Evolutionary conservation across 495 filamentous ascomycete species (phyloP).

Genomic region (Trichoderma virens): DNA sequence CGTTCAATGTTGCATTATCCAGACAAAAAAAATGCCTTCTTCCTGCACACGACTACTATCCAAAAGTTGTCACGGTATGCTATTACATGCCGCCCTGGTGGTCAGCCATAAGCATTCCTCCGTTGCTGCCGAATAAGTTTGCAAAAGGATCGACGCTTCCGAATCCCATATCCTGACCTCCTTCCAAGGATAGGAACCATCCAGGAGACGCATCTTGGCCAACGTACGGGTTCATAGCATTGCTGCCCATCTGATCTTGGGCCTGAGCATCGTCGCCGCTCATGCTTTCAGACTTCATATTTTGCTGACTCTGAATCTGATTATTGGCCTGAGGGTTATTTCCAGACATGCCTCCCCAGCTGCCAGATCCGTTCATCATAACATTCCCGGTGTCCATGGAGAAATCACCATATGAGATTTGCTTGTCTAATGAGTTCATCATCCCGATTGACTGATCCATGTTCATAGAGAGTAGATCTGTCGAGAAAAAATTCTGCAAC

Average conservation of each 20-base stretch:
- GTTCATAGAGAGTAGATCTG: conserved; percentile 34
- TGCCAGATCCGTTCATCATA: conserved; percentile 11
- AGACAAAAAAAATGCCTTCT: too few species aligned
- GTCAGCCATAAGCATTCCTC: not conserved
- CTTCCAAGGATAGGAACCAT: not conserved
- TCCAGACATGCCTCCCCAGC: conserved; percentile 10
- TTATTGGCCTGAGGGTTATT: not conserved
- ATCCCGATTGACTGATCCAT: conserved; percentile 33
- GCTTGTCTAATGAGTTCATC: conserved; percentile 62
- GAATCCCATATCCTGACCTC: not conserved
- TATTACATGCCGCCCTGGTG: not conserved
- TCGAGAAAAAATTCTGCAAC: conserved; percentile 37
- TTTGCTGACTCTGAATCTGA: conserved; percentile 3
- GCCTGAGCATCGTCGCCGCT: conserved; percentile 14
- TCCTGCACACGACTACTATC: too few species aligned
- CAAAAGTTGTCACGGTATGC: too few species aligned
- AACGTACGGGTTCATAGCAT: not conserved
- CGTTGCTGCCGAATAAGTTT: not conserved
- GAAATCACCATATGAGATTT: conserved; percentile 73
- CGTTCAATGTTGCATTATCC: too few species aligned
- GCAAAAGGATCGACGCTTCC: conserved; percentile 3
- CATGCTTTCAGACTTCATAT: not conserved
- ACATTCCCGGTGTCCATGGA: conserved; percentile 45
- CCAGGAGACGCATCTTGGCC: not conserved
- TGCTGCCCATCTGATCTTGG: conserved; percentile 7